Percentiles rank a stretch among this genome's conserved stretches.
These are phyloP conservation scores for Diutina ranongensis DNA, from an alignment of 1,139 yeast species.

Conservation along the genomic window DNA sequence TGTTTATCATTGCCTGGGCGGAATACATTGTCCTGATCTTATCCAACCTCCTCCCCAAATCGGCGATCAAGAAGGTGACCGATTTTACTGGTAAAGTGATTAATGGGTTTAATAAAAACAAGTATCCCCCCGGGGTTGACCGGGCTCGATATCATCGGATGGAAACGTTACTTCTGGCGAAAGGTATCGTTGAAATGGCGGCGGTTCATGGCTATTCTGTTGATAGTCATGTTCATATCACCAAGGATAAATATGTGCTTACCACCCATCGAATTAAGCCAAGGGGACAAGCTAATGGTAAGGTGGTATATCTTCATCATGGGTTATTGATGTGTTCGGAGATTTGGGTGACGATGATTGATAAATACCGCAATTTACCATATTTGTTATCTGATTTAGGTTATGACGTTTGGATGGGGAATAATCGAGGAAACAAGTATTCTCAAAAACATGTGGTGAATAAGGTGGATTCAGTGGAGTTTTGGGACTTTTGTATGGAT, in stretches of 20 bases:
- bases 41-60: conserved; percentile 23
- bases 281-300: conserved; percentile 15
- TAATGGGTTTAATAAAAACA: background rate
- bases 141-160: background rate
- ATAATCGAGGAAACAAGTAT: conserved; percentile 83
- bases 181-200: conserved; percentile 22
- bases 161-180: background rate
- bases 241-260: conserved; percentile 28
- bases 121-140: background rate
- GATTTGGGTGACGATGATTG: conserved; percentile 70
- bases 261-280: conserved; percentile 21
- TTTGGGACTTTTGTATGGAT: conserved; percentile 82
- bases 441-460: conserved; percentile 34
- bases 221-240: conserved; percentile 27
- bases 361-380: conserved; percentile 57
- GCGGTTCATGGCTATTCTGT: conserved; percentile 27
- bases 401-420: conserved; percentile 89
- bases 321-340: conserved; percentile 89
- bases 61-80: conserved; percentile 14
- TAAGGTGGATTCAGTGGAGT: conserved; percentile 31
- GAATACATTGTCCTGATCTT: conserved; percentile 26
- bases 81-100: background rate
- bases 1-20: conserved; percentile 29
- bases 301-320: conserved; percentile 74
- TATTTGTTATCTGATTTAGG: conserved; percentile 68